These are phyloP conservation scores for Paraphoma sp. DNA, from an alignment of 2,329 filamentous ascomycete genomes.

Conservation along the genomic window DNA sequence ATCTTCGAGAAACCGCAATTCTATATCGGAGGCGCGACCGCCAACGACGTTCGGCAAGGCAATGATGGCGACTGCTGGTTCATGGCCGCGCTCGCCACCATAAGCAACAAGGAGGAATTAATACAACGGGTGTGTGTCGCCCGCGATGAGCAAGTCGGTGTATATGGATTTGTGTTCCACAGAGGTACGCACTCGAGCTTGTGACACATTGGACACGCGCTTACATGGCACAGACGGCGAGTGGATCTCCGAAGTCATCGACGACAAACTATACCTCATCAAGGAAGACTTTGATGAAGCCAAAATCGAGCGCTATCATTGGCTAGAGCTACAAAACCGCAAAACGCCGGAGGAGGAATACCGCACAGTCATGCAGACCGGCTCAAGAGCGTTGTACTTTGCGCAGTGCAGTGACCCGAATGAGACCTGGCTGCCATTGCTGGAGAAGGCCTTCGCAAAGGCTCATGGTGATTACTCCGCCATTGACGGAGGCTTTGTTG, in stretches of 20 bases:
- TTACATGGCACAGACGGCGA: conserved; percentile 69
- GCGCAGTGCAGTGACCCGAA: conserved; percentile 77
- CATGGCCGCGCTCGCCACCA: conserved; percentile 78
- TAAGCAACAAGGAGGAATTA: conserved; percentile 74
- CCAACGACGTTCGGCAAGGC: conserved; percentile 81
- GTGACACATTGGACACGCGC: conserved; percentile 13
- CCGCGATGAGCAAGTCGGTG: conserved; percentile 74
- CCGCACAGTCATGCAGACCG: conserved; percentile 71
- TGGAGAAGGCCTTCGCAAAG: conserved; percentile 86
- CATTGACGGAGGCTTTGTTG: conserved; percentile 77
- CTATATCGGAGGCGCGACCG: conserved; percentile 77
- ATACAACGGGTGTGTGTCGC: conserved; percentile 78
- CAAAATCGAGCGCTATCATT: conserved; percentile 74
- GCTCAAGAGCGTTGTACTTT: conserved; percentile 79
- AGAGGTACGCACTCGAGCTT: conserved; percentile 55
- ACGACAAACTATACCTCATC: conserved; percentile 87
- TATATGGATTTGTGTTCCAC: conserved; percentile 86
- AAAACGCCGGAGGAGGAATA: conserved; percentile 76
- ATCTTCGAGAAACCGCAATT: conserved; percentile 80
- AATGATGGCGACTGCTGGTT: conserved; percentile 86
- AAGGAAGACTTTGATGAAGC: conserved; percentile 80
- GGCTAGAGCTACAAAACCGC: conserved; percentile 74
- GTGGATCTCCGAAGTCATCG: conserved; percentile 90
- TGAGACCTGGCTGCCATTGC: conserved; percentile 81
- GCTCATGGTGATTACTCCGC: conserved; percentile 80